Evolutionary conservation across 1,284 basidiomycete species (phyloP).

Genomic region (Puccinia novopanici): DNA sequence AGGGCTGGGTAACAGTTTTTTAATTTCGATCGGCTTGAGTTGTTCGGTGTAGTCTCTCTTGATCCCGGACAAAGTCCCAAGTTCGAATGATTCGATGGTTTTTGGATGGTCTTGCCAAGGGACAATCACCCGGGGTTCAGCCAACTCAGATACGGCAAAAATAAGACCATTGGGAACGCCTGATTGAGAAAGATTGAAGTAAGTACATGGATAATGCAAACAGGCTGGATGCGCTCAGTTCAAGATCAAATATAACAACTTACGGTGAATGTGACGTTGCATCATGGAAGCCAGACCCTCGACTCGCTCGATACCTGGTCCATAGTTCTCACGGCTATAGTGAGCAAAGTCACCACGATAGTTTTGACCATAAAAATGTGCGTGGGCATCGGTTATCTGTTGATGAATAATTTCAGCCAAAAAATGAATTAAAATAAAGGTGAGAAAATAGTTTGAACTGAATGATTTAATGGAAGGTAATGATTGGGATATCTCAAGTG

Average conservation of each 20-base stretch:
- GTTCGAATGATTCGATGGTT: slow-evolving; percentile 37
- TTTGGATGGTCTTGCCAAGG: slow-evolving; percentile 51
- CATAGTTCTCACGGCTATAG: slow-evolving; percentile 49
- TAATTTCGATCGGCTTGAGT: slow-evolving; percentile 28
- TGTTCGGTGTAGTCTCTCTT: slow-evolving; percentile 21
- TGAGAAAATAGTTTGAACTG: not conserved
- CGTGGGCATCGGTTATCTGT: slow-evolving; percentile 39
- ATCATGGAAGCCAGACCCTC: slow-evolving; percentile 50
- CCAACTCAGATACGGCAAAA: slow-evolving; percentile 48
- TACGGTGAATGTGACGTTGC: slow-evolving; percentile 43
- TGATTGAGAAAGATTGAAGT: slow-evolving; percentile 2
- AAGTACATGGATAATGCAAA: not conserved
- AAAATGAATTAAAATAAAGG: not conserved
- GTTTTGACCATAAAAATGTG: slow-evolving; percentile 45
- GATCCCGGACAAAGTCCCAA: not conserved
- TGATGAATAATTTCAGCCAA: not conserved
- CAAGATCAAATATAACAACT: not conserved
- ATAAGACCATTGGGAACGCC: slow-evolving; percentile 36
- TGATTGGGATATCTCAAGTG: not conserved
- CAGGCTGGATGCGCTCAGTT: not conserved
- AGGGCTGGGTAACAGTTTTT: slow-evolving; percentile 27
- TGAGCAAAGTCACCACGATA: slow-evolving; percentile 45
- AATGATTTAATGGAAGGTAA: not conserved
- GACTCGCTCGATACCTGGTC: slow-evolving; percentile 48
- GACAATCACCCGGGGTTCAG: slow-evolving; percentile 50